Evolutionary conservation across 257 asterid species (phyloP).

Genomic region (Nemophila menziesii): DNA sequence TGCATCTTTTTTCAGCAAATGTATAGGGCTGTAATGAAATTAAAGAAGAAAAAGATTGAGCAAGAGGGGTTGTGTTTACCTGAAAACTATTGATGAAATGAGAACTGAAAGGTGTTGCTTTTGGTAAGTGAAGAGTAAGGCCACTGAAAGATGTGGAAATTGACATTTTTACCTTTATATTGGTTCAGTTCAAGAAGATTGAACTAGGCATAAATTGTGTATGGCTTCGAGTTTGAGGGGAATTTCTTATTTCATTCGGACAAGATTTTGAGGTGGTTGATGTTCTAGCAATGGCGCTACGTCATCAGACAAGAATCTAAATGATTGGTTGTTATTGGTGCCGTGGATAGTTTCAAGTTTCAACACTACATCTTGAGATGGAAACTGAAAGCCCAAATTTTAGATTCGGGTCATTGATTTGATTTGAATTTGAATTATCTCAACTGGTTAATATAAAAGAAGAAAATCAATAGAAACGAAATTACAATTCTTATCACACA

Average conservation of each 20-base stretch:
- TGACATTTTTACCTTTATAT: slow-evolving; percentile 67
- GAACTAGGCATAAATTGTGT: slow-evolving; percentile 10
- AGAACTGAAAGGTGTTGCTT: slow-evolving; percentile 25
- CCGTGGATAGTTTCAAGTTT: no score
- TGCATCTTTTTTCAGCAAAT: slow-evolving; percentile 24
- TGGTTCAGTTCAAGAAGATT: slow-evolving; percentile 18
- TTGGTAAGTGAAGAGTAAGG: slow-evolving; percentile 24
- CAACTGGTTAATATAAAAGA: no score
- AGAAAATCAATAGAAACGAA: no score
- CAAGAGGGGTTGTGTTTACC: slow-evolving; percentile 30
- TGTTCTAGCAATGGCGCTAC: slow-evolving; percentile 4
- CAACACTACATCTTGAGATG: background rate
- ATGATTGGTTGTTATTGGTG: slow-evolving; percentile 54
- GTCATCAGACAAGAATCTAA: slow-evolving; percentile 41
- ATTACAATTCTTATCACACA: no score
- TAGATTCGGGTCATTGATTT: background rate
- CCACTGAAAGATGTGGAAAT: slow-evolving; percentile 38
- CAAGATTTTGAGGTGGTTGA: slow-evolving; percentile 20
- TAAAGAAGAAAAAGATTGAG: slow-evolving; percentile 31
- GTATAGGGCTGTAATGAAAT: slow-evolving; percentile 19
- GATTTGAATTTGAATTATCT: no score
- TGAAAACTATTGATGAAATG: slow-evolving; percentile 29
- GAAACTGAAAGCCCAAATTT: background rate
- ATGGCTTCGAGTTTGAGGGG: background rate
- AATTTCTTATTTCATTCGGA: slow-evolving; percentile 13